Evolutionary conservation across 1,139 yeast genomes (phyloP).

Genomic region (Blastobotrys serpentis): DNA sequence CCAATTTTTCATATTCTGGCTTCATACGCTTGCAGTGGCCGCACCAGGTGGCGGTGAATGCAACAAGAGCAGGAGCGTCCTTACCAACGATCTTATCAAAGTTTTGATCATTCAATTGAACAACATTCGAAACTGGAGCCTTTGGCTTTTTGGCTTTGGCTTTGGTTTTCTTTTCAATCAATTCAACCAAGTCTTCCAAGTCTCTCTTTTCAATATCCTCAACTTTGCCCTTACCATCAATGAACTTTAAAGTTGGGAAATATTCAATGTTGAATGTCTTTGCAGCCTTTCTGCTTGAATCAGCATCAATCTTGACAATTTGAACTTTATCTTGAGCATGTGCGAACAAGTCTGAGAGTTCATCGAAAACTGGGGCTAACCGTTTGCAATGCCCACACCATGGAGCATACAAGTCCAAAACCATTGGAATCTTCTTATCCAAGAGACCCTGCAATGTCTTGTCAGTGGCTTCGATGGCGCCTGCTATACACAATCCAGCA

Average conservation of each 20-base stretch:
- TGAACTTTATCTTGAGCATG: slow-evolving; percentile 47
- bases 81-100: slow-evolving; percentile 28
- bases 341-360: slow-evolving; percentile 53
- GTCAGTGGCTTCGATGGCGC: slow-evolving; percentile 46
- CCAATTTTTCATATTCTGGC: slow-evolving; percentile 63
- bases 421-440: slow-evolving; percentile 57
- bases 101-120: slow-evolving; percentile 39
- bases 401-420: slow-evolving; percentile 74
- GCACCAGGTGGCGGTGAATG: slow-evolving; percentile 77
- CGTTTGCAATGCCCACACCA: slow-evolving; percentile 84
- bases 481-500: slow-evolving; percentile 10
- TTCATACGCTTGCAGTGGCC: slow-evolving; percentile 68
- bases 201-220: slow-evolving; percentile 41
- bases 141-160: slow-evolving; percentile 33
- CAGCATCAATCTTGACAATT: slow-evolving; percentile 62
- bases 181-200: slow-evolving; percentile 44
- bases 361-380: slow-evolving; percentile 64
- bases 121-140: slow-evolving; percentile 36
- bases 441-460: slow-evolving; percentile 56
- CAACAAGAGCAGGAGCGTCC: slow-evolving; percentile 34
- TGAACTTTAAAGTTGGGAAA: slow-evolving; percentile 63
- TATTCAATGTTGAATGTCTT: slow-evolving; percentile 58
- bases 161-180: slow-evolving; percentile 50
- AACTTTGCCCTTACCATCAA: slow-evolving; percentile 42
- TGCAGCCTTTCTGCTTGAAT: slow-evolving; percentile 54